Evolutionary conservation across 169 alveolate genomes (phyloP).

Genomic region (Cryptosporidium sp.): DNA sequence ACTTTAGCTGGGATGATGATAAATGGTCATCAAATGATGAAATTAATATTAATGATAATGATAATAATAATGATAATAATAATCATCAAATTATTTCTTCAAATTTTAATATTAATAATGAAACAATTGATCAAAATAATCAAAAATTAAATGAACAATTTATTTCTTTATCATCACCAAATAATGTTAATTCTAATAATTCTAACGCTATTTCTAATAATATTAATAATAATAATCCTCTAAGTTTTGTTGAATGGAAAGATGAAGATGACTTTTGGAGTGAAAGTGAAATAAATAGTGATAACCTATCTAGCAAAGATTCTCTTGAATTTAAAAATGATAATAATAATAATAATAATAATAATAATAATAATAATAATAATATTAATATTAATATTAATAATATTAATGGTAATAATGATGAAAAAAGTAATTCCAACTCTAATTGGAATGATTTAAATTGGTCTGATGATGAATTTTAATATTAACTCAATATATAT

Average conservation of each 20-base stretch:
- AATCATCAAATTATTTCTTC: background rate
- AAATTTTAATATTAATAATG: background rate
- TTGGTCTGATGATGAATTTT: slow-evolving; percentile 14
- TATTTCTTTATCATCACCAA: background rate
- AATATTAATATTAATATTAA: background rate
- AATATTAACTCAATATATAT: background rate
- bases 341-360: background rate
- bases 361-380: background rate
- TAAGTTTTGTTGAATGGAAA: slow-evolving; percentile 15
- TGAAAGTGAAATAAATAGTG: slow-evolving; percentile 16
- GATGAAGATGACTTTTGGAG: slow-evolving; percentile 15
- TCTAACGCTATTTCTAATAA: background rate
- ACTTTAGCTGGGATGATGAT: slow-evolving; percentile 29
- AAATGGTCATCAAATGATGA: slow-evolving; percentile 37
- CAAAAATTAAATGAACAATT: background rate
- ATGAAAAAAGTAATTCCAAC: background rate
- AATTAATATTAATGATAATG: background rate
- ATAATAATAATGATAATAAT: background rate
- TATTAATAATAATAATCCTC: background rate
- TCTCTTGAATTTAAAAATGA: background rate
- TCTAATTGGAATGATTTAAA: slow-evolving; percentile 37
- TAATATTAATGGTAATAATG: background rate
- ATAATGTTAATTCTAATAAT: background rate
- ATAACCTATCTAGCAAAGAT: background rate
- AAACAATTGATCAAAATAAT: background rate